phyloP scores from a whole-genome alignment of 441 rosid species.

The Brassica balearica region DNA sequence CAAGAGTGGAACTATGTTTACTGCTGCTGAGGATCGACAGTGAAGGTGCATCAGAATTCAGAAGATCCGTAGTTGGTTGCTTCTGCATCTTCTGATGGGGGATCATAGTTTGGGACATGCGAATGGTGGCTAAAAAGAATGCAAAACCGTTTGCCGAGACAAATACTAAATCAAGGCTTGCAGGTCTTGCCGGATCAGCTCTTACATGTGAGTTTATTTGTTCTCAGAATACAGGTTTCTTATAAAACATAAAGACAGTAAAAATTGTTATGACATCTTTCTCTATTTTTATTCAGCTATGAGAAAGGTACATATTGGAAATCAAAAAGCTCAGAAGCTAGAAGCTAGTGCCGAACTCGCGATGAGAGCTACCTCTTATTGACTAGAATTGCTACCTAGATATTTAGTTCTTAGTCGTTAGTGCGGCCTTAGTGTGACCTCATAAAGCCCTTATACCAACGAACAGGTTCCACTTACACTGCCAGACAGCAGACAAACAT shows the following conservation, averaged over 20 bases:
- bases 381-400: no score
- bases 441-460: no score
- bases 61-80: conserved; percentile 79
- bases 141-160: conserved; percentile 80
- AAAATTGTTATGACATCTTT: background rate
- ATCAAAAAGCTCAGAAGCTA: conserved; percentile 29
- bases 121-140: conserved; percentile 70
- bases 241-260: background rate
- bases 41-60: conserved; percentile 36
- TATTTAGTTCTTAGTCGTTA: no score
- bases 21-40: conserved; percentile 21
- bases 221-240: background rate
- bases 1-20: no score
- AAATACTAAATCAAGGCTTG: conserved; percentile 82
- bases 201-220: conserved; percentile 65
- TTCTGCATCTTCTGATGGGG: conserved; percentile 89
- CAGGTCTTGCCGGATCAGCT: conserved; percentile 91
- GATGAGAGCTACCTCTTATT: conserved; percentile 4
- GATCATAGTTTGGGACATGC: conserved; percentile 90
- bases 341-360: conserved; percentile 2
- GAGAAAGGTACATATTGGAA: conserved; percentile 22
- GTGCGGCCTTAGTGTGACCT: no score
- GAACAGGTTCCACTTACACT: no score
- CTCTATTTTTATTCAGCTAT: conserved; percentile 32
- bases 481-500: no score